phyloP scores from a whole-genome alignment of 1,284 basidiomycete genomes.

The Malassezia brasiliensis region DNA sequence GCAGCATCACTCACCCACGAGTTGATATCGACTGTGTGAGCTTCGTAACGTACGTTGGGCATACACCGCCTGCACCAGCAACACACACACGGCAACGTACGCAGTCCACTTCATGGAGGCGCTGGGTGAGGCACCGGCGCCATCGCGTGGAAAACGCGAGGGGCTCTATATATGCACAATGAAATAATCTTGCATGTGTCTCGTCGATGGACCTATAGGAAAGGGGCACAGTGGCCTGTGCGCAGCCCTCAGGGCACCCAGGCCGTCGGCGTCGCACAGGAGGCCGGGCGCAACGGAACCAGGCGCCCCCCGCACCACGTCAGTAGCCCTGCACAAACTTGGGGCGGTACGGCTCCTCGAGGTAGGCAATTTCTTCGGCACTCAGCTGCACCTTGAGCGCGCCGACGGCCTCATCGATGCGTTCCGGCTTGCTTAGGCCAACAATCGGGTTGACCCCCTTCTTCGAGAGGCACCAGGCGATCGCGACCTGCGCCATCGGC shows the following conservation, averaged over 20 bases:
- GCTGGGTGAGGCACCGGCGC: neutral
- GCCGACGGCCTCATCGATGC: constrained; percentile 13
- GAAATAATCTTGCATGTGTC: neutral
- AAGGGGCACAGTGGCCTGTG: no score
- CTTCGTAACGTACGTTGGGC: neutral
- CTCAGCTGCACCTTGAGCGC: constrained; percentile 9
- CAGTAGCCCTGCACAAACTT: neutral
- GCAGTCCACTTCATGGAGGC: neutral
- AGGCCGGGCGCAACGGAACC: no score
- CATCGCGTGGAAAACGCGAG: neutral
- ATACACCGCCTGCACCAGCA: neutral
- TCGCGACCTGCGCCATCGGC: constrained; percentile 50
- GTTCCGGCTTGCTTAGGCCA: constrained; percentile 14
- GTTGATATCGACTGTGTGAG: neutral
- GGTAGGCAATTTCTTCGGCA: constrained; percentile 5
- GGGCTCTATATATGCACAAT: neutral
- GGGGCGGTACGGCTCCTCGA: constrained; percentile 16
- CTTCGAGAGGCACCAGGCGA: constrained; percentile 45
- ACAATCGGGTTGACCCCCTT: constrained; percentile 13
- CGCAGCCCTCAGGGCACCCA: no score
- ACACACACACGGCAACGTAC: neutral
- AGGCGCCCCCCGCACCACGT: neutral
- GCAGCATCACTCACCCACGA: neutral
- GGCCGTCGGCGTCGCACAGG: no score
- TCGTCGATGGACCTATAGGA: no score